Base-by-base conservation (phyloP, 345 rosid species). In the Moricandia arvensis region DNA sequence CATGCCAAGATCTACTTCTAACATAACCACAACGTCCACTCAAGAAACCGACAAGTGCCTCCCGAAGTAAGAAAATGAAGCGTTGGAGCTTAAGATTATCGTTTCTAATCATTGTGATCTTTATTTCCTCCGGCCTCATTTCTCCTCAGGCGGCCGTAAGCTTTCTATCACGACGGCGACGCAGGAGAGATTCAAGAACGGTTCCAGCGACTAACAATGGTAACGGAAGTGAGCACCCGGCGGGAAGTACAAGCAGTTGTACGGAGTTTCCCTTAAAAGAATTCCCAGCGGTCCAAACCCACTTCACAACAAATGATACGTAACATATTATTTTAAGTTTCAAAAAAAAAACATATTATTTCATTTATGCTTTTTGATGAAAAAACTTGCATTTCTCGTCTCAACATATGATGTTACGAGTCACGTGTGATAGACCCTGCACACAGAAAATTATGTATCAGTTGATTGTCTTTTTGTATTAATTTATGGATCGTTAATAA, bases 241-340 rank as follows among this genome's bases (percentile, higher is more conserved):
- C 13, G 9, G 65, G 73, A 72, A 66, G 29, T 17, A 71, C 30
- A 67, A 77, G 37, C 63, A 12, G 68, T 47, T 71, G 55, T 71
- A 71, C 2, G 76, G 81, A 59, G 77, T 10, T 47, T 77, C 77
- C 4, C 34, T 17, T 16, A 77, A 76, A 66, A 13, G 1, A 66
- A 68, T 72, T 59, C 81, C 81, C 18, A 1, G 1, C 0, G 81
- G 81, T 49, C 73, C 81, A 27, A 77, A 77, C 10, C 81, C 81
- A 0, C 81, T 77, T 71, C 81, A 77, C 63, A 71, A 77, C 68
- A 47, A 17, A 71, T 65, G 68, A 77, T 76, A 27, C 34, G n/a
- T 29, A 8, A 27, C 61, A 18, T 37, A 21, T 24, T 35, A 13
- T 43, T 27, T 43, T 21, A 21, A 21, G 24, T 21, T 21, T 21